Evolutionary conservation across 495 filamentous ascomycete genomes (phyloP).

Genomic region (Corynascus novoguineensis): DNA sequence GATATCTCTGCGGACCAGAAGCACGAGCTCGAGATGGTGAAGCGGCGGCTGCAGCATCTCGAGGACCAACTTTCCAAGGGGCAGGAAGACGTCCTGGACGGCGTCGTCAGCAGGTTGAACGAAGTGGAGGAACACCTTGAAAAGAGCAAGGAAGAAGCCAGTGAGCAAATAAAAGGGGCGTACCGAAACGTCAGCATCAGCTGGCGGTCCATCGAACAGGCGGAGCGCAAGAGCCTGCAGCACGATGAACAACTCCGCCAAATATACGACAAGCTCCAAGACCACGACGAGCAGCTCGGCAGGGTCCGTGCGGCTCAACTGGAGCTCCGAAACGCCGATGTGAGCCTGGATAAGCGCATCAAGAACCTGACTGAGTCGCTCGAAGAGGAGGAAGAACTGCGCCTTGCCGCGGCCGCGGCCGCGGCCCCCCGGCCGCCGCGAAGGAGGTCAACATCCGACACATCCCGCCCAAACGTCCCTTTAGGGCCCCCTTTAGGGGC

Average conservation of each 20-base stretch:
- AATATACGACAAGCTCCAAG: constrained; percentile 40
- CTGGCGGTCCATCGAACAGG: constrained; percentile 45
- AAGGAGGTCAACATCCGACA: constrained; percentile 33
- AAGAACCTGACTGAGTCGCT: constrained; percentile 42
- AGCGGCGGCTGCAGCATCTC: constrained; percentile 41
- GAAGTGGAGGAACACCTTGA: constrained; percentile 49
- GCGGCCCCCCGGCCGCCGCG: constrained; percentile 16
- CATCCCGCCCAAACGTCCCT: constrained; percentile 25
- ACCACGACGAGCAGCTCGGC: constrained; percentile 38
- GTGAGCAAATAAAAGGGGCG: constrained; percentile 44
- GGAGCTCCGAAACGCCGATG: constrained; percentile 47
- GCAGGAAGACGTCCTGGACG: constrained; percentile 38
- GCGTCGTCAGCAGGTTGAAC: constrained; percentile 40
- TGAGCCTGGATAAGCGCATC: constrained; percentile 47
- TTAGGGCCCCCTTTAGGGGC: constrained; percentile 32
- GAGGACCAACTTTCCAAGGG: constrained; percentile 44
- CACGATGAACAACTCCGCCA: constrained; percentile 43
- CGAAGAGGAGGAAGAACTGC: constrained; percentile 28
- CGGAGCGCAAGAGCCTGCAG: constrained; percentile 37
- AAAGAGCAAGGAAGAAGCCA: constrained; percentile 43
- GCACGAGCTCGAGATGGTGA: constrained; percentile 45
- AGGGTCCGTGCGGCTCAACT: constrained; percentile 40
- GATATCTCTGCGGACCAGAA: constrained; percentile 35
- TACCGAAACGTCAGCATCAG: constrained; percentile 48
- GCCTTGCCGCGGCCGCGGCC: constrained; percentile 4